These are phyloP conservation scores for Candida koratica DNA, from an alignment of 805 yeast genomes.

Conservation along the genomic window DNA sequence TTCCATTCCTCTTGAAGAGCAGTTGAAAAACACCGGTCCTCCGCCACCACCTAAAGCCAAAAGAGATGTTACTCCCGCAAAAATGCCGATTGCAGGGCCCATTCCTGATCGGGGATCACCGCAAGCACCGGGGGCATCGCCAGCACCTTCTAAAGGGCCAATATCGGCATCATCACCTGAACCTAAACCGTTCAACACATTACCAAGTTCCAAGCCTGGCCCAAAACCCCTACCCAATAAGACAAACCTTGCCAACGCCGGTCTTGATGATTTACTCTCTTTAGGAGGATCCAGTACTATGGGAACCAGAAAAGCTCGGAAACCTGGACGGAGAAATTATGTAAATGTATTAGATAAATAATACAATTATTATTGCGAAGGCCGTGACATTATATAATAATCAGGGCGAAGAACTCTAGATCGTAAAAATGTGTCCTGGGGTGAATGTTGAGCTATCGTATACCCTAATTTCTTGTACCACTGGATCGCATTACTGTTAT, in stretches of 20 bases:
- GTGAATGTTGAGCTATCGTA: conserved; percentile 37
- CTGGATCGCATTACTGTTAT: conserved; percentile 36
- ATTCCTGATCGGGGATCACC: conserved; percentile 11
- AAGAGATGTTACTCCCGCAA: conserved; percentile 21
- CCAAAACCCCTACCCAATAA: conserved; percentile 6
- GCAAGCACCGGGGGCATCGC: background rate
- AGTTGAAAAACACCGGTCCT: conserved; percentile 48
- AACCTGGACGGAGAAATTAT: conserved; percentile 32
- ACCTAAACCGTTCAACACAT: conserved; percentile 4
- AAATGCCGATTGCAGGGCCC: conserved; percentile 16
- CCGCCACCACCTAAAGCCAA: conserved; percentile 62
- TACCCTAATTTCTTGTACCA: conserved; percentile 47
- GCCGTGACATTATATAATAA: conserved; percentile 26
- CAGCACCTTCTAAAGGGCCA: background rate
- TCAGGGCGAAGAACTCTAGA: conserved; percentile 38
- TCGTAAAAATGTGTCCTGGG: conserved; percentile 39
- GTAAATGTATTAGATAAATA: conserved; percentile 28
- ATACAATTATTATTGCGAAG: background rate
- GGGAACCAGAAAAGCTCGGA: conserved; percentile 23
- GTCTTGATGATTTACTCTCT: conserved; percentile 38
- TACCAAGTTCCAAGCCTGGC: conserved; percentile 1
- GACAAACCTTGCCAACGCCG: conserved; percentile 34
- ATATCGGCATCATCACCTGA: conserved; percentile 3
- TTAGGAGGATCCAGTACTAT: conserved; percentile 24
- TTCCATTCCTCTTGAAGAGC: conserved; percentile 62